These are phyloP conservation scores for Magnolia officinalis DNA, from an alignment of 164 flowering plant species.

Conservation along the genomic window DNA sequence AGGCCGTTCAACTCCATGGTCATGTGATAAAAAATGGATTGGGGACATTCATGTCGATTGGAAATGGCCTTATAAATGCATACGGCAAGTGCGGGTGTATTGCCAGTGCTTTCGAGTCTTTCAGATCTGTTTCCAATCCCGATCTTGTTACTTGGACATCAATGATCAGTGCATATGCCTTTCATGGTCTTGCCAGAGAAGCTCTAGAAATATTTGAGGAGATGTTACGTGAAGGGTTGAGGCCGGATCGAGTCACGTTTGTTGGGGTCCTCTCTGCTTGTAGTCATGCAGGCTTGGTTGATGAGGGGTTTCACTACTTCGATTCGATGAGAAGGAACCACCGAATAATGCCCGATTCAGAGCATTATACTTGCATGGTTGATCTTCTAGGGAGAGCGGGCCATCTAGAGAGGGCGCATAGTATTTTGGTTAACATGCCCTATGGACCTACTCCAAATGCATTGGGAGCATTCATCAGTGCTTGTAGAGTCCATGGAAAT, in stretches of 20 bases:
- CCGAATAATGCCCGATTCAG: conserved; percentile 42
- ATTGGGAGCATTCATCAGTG: conserved; percentile 52
- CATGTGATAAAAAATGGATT: conserved; percentile 35
- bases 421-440: conserved; percentile 36
- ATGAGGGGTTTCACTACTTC: conserved; percentile 52
- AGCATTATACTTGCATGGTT: conserved; percentile 62
- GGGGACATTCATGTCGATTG: conserved; percentile 32
- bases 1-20: conserved; percentile 48
- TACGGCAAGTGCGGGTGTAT: conserved; percentile 63
- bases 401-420: conserved; percentile 45
- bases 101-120: conserved; percentile 31
- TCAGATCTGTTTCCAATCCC: conserved; percentile 32
- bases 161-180: conserved; percentile 48
- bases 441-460: conserved; percentile 27
- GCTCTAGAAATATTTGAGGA: conserved; percentile 39
- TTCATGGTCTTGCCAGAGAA: conserved; percentile 47
- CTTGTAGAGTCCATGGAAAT: conserved; percentile 52
- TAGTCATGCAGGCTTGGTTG: conserved; percentile 55
- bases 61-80: conserved; percentile 48
- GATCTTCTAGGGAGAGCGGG: conserved; percentile 75
- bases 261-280: conserved; percentile 68
- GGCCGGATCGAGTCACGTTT: conserved; percentile 53
- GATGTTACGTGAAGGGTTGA: conserved; percentile 40
- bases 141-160: conserved; percentile 66
- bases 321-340: conserved; percentile 39